Evolutionary conservation across 176 grass and related monocot species (phyloP).

Genomic region (Microstegium vimineum): DNA sequence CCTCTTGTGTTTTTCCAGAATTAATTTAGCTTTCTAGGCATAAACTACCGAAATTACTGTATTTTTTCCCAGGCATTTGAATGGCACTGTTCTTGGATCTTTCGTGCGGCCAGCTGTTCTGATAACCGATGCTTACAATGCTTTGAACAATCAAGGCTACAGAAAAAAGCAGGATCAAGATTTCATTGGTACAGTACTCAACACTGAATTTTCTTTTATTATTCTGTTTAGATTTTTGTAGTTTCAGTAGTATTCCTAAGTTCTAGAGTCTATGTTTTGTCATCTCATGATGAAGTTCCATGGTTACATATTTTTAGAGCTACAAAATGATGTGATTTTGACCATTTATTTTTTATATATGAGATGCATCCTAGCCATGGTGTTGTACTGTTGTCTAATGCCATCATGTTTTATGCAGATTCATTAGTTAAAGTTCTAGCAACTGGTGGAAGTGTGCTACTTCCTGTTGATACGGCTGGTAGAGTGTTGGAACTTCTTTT

Average conservation of each 20-base stretch:
- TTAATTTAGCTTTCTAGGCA: not conserved
- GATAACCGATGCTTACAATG: conserved; percentile 95
- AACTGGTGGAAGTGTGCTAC: conserved; percentile 70
- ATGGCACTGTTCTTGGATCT: conserved; percentile 78
- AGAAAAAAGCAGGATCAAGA: conserved; percentile 87
- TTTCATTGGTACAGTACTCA: conserved; percentile 60
- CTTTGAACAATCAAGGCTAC: conserved; percentile 89
- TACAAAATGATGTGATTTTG: not conserved
- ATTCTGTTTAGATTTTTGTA: not conserved
- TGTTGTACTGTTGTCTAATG: conserved; percentile 4
- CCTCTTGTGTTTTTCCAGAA: not conserved
- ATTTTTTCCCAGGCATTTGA: conserved; percentile 81
- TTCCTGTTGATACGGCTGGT: conserved; percentile 94
- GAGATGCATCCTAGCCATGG: not conserved
- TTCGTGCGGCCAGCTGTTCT: conserved; percentile 95
- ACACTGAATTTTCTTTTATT: conserved; percentile 2
- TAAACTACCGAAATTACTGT: conserved; percentile 8
- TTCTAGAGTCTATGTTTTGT: not conserved
- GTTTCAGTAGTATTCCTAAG: not conserved
- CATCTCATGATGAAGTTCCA: not conserved
- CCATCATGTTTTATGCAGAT: conserved; percentile 54
- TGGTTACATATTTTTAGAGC: not conserved
- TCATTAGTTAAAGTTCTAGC: conserved; percentile 64
- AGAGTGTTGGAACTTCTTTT: conserved; percentile 92
- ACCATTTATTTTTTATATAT: not conserved